A percentile compares a stretch with the other conserved stretches of the same genome.
Evolutionary conservation across 73 alveolate genomes (phyloP).

Genomic region (Symbiodinium pilosum): DNA sequence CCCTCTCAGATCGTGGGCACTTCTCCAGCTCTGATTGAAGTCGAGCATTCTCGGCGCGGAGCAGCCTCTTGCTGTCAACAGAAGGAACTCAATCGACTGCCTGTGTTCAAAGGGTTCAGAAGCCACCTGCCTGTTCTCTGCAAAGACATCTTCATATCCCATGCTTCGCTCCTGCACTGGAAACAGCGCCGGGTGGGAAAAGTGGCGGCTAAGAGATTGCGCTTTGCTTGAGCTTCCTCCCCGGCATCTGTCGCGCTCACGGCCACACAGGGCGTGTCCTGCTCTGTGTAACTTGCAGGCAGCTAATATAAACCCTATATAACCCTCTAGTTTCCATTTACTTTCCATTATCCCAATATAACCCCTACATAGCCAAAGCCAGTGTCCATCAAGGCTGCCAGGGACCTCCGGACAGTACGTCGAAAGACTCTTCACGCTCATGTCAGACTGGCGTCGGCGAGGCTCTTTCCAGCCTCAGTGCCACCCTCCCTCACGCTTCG

Average conservation of each 20-base stretch:
- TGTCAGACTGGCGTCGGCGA: neutral
- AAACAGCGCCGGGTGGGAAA: neutral
- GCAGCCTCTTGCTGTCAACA: neutral
- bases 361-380: too few species aligned
- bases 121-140: neutral
- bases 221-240: neutral
- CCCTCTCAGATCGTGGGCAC: neutral
- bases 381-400: neutral
- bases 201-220: too few species aligned
- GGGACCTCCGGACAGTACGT: neutral
- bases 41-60: neutral
- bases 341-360: too few species aligned
- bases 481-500: too few species aligned
- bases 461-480: too few species aligned
- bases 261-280: conserved; percentile 11
- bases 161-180: neutral
- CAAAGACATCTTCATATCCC: neutral
- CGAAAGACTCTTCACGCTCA: neutral
- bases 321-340: too few species aligned
- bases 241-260: neutral
- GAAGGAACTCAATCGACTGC: neutral
- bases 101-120: neutral
- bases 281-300: too few species aligned
- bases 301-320: too few species aligned
- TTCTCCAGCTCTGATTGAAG: conserved; percentile 31